Base-by-base conservation (phyloP, 202 grass and related monocot species). In the Sporobolus alterniflorus region DNA sequence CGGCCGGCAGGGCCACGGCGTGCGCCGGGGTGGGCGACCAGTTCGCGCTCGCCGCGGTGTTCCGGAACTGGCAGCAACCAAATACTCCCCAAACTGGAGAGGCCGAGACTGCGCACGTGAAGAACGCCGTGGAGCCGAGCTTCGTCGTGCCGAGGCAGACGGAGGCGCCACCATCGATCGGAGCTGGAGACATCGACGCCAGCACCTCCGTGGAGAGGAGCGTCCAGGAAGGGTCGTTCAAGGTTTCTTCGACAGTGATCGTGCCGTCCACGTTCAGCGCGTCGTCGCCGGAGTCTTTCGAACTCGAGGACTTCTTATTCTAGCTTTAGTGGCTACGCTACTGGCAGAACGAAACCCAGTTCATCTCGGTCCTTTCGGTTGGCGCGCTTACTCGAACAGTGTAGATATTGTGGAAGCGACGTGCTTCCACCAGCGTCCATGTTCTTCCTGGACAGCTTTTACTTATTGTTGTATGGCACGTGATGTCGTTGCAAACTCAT, bases 171-270 rank as follows among this genome's bases (percentile, higher is more conserved):
- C 74, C 44, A 11, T n/a, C n/a, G n/a, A n/a, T n/a, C n/a, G n/a
- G n/a, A n/a, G n/a, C n/a, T n/a, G 36, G 30, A 54, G 46, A 43
- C 65, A 25, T 16, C 13, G 69, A 64, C 26, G 9, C 14, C 41
- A 64, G 26, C 62, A 5, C 15, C 63, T 80, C 16, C 17, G 68
- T 33, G 68, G 84, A 74, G 31, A 48, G 33, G 2, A 11, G 18
- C 8, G 42, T 16, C 36, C 64, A 57, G 22, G 83, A 63, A 33
- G 39, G 73, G 49, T 74, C 76, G 47, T 79, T 91, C 48, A 91
- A 62, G 63, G 92, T 94, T 30, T 87, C 89, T 7, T 94, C 89
- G 41, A 91, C 92, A 13, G 29, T 94, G 65, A 85, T 94, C 74
- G 86, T 91, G 82, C 86, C 92, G 43, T 69, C 86, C 62, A 67